Evolutionary conservation across 139 green algal species (phyloP), one percentile per base, ranked within the genome.

Genomic region (Chlorella vulgaris): DNA sequence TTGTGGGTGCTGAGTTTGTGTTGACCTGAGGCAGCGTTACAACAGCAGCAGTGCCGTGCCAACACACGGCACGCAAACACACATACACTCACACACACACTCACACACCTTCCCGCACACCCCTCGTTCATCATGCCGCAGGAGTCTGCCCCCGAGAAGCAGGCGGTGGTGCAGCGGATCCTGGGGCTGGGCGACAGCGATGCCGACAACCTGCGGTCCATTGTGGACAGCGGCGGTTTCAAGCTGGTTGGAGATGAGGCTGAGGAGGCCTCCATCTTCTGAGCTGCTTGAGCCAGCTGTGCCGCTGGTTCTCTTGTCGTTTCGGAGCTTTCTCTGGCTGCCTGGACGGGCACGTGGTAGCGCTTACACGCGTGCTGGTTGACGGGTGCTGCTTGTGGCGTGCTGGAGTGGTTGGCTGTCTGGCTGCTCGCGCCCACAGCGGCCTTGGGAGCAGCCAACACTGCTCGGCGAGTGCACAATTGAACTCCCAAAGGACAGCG

Each of bases 101-200:
- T 29, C 22, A 67, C 26, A 29, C 58, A 29, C 58, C 58, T 21
- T 29, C 58, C 58, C n/a, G n/a, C 10, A 29, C 15, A 67, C 21
- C 58, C 58, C 22, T n/a, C n/a, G n/a, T n/a, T n/a, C n/a, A 13
- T 31, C 7, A 67, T 33, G 10, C 26, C 40, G 80, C 66, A 87
- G 71, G 89, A 91, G 39, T 73, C 70, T 28, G 86, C 89, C 36
- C 31, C 73, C 38, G 85, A 60, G 31, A 94, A 91, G 83, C 86
- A 85, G 71, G 82, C 61, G 19, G 88, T 79, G 60, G 76, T 94
- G 53, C 78, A 85, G 33, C 22, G 29, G 29, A 70, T 92, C 65
- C 84, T 96, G 66, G 88, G 93, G 13, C 86, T 98, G 33, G 74
- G 36, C 28, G 85, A 91, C 42, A 66, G 69, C 51, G 89, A 95